Evolutionary conservation across 805 yeast genomes (phyloP).

Genomic region (Yamadazyma tumulicola): DNA sequence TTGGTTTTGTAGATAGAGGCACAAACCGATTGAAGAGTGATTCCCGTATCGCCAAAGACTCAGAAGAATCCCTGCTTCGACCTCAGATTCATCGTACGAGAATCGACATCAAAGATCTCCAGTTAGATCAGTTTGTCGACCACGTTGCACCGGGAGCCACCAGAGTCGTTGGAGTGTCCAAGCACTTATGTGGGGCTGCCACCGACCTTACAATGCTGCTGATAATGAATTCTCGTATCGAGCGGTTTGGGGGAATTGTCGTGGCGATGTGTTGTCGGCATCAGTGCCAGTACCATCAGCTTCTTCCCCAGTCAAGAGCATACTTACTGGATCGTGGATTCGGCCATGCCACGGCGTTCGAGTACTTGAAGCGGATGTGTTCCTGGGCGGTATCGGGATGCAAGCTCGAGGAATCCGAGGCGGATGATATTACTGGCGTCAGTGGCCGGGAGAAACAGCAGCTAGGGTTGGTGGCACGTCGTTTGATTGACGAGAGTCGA

Average conservation of each 20-base stretch:
- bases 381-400: conserved; percentile 88
- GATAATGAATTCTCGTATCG: conserved; percentile 32
- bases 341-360: conserved; percentile 35
- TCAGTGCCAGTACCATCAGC: conserved; percentile 60
- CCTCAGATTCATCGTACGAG: conserved; percentile 51
- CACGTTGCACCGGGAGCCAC: conserved; percentile 20
- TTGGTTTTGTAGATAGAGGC: conserved; percentile 71
- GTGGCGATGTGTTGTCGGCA: conserved; percentile 96
- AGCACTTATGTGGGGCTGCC: conserved; percentile 92
- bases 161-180: conserved; percentile 63
- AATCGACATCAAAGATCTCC: conserved; percentile 77
- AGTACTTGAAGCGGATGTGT: conserved; percentile 56
- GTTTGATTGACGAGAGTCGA: conserved; percentile 74
- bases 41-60: conserved; percentile 58
- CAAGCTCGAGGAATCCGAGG: conserved; percentile 1
- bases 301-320: conserved; percentile 45
- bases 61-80: too few relatives aligned
- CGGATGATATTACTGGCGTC: conserved; percentile 6
- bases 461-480: conserved; percentile 66
- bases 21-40: conserved; percentile 79
- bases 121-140: conserved; percentile 40
- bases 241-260: conserved; percentile 50
- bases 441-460: conserved; percentile 46
- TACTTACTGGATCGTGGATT: conserved; percentile 37
- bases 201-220: conserved; percentile 80